A percentile compares a stretch with the other conserved stretches of the same genome.
Conservation (phyloP, 108 stramenopile genomes). For the Fragilaria crotonensis region DNA sequence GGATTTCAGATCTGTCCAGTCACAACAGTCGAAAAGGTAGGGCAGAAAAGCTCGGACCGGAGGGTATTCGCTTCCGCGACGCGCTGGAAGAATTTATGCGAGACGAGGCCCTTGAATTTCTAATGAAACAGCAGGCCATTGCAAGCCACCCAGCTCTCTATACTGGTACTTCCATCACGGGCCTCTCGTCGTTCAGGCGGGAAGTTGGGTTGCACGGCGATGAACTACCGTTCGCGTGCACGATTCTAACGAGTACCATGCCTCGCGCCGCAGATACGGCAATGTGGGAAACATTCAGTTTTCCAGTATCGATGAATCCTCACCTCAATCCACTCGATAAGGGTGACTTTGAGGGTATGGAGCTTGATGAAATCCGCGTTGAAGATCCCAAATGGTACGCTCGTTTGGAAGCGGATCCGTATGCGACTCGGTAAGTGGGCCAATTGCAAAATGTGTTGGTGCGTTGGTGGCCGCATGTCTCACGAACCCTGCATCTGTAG, state of each 20-base stretch:
- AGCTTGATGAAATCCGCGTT: slow-evolving; percentile 67
- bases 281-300: slow-evolving; percentile 41
- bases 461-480: neutral
- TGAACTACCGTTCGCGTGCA: slow-evolving; percentile 53
- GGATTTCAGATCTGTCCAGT: slow-evolving; percentile 2
- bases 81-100: slow-evolving; percentile 52
- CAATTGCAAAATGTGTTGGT: neutral
- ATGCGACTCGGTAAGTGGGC: slow-evolving; percentile 47
- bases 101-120: slow-evolving; percentile 58
- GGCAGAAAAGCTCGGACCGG: slow-evolving; percentile 54
- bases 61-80: slow-evolving; percentile 64
- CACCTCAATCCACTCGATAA: slow-evolving; percentile 85
- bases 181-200: slow-evolving; percentile 20
- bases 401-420: slow-evolving; percentile 66
- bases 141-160: slow-evolving; percentile 21
- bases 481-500: slow-evolving; percentile 11
- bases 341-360: slow-evolving; percentile 81
- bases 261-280: slow-evolving; percentile 78
- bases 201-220: slow-evolving; percentile 1
- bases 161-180: slow-evolving; percentile 62
- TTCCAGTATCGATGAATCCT: slow-evolving; percentile 3
- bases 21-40: slow-evolving; percentile 19
- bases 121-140: slow-evolving; percentile 31
- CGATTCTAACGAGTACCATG: slow-evolving; percentile 73
- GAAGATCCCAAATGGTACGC: slow-evolving; percentile 67